Percentiles rank a stretch among this genome's conserved stretches.
Conservation (phyloP, 2,329 filamentous ascomycete species). For the Trichoderma brevicompactum region DNA sequence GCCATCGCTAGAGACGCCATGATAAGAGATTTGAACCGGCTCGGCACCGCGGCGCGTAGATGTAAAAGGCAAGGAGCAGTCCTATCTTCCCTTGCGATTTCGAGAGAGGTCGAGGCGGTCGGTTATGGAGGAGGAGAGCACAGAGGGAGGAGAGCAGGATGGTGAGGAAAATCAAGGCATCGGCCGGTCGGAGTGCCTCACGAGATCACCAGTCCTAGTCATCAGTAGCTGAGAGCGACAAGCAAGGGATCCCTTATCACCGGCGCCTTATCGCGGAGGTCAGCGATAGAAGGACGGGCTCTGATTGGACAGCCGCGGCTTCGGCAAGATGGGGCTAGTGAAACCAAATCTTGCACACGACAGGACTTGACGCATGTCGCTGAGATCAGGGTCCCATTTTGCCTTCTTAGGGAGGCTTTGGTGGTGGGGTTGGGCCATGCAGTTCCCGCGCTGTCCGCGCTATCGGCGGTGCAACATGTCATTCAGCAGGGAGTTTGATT, state of each 20-base stretch:
- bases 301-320: constrained; percentile 12
- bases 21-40: constrained; percentile 12
- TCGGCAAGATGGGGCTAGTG: constrained; percentile 4
- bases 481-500: too few relatives aligned
- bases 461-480: background rate
- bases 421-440: background rate
- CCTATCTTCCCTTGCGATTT: background rate
- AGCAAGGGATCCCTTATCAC: constrained; percentile 16
- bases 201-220: constrained; percentile 24
- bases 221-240: constrained; percentile 3
- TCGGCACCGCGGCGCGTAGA: background rate
- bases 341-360: constrained; percentile 22
- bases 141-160: background rate
- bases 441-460: background rate
- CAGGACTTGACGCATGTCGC: background rate
- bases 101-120: background rate
- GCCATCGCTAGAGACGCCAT: constrained; percentile 43
- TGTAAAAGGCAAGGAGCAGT: background rate
- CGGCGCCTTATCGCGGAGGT: constrained; percentile 16
- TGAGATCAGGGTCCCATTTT: constrained; percentile 10
- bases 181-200: constrained; percentile 24
- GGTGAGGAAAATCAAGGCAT: background rate
- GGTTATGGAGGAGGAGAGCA: background rate
- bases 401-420: background rate
- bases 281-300: constrained; percentile 12